Base-by-base conservation (phyloP, 805 yeast genomes). In the Yarrowia keelungensis region DNA sequence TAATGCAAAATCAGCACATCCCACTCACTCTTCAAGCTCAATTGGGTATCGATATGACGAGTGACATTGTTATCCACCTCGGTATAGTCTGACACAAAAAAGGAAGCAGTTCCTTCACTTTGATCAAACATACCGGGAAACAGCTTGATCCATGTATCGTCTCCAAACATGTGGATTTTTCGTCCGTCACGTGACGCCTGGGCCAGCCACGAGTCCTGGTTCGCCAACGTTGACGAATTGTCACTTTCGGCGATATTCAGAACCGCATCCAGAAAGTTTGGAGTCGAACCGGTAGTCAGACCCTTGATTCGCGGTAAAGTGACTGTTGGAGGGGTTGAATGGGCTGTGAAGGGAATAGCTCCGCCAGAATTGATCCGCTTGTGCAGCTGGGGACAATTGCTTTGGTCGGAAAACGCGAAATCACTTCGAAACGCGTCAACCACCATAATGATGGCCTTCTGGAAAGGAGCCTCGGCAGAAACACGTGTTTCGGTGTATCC, bases 11-110 rank as follows among this genome's bases (percentile, higher is more conserved):
- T 89, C 71, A 95, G 79, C 5, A 88, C 89, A 75, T 95, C 97
- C 98, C 98, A 95, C 1, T 79, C 76, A 11, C 75, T 74, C 0
- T 78, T 75, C 11, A n/a, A 41, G 11, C 54, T 41, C 41, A 67
- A 42, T 8, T 50, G 69, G 15, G 56, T 39, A 49, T 85, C 88
- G 39, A 95, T 76, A 77, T 95, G 98, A 61, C 98, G 82, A 0
- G 98, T 93, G 3, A 95, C 99, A 73, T 95, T 95, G 71, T 84
- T 82, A 74, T 95, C 99, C 3, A 95, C 99, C 72, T 93, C 95
- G 1, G 94, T 90, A 76, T 91, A 95, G 76, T 95, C 99, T 68
- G 95, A 89, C 1, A 95, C 99, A 76, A 90, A 95, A 76, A 95
- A 95, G 65, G 97, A 92, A 54, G 90, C 87, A 0, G 98, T 94